Evolutionary conservation across 805 yeast species (phyloP), one percentile per base, ranked within the genome.

Genomic region (Candida glaebosa): DNA sequence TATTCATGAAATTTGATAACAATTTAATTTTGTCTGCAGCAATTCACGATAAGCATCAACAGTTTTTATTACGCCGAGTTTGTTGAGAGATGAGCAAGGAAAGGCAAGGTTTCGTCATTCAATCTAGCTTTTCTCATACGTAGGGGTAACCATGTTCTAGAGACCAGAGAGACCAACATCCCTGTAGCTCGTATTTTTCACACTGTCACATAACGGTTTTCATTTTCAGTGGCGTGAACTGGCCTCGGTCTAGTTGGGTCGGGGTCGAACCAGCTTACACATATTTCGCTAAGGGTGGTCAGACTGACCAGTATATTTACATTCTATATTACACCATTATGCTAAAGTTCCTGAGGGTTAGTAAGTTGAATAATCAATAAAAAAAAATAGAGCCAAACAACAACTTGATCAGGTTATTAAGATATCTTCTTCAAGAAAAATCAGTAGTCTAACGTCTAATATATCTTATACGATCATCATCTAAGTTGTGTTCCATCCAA

Each of bases 391-490:
- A 31, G 32, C 16, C 16, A 17, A 33, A 19, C 14, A 16, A 6
- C 16, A 28, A 28, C 39, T 33, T 7, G 32, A 36, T 58, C 63
- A 58, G 65, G 46, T 53, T 52, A 52, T 54, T 53, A 43, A 60
- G 66, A 61, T 50, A 22, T 47, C 56, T 43, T 63, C 70, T 63
- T 58, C 69, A 64, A 53, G 32, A 41, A 31, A 33, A 34, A 40
- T 65, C 53, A 63, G 71, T 58, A 66, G 71, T 66, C 71, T 65
- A 66, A 65, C 70, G 70, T 62, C 69, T 59, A 43, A 54, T 45
- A 56, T 54, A 54, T 57, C 61, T 58, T 52, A 52, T 58, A 48
- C 31, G 41, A 49, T 62, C 71, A 65, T 65, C 70, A 63, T 50
- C 41, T 38, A 20, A 33, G 16, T 14, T 28, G 4, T 7, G 10